Evolutionary conservation across 2,329 filamentous ascomycete species (phyloP).

Genomic region (Xylaria digitata): DNA sequence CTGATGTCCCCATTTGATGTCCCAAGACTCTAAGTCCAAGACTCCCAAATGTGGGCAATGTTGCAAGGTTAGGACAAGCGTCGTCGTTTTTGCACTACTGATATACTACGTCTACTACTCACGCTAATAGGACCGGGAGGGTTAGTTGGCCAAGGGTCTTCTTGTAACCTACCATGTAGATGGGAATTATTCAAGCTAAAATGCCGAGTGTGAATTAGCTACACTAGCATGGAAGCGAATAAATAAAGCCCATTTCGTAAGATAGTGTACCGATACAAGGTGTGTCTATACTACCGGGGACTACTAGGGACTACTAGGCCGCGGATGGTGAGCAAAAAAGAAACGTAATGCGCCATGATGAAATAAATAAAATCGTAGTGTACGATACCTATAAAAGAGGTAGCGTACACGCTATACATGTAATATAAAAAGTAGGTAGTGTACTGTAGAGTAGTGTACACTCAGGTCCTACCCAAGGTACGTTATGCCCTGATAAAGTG

Average conservation of each 20-base stretch:
- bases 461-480: conserved; percentile 3
- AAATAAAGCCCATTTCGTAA: conserved; percentile 30
- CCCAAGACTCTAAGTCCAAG: conserved; percentile 28
- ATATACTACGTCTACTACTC: too few relatives aligned
- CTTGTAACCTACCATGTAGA: conserved; percentile 31
- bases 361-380: not conserved
- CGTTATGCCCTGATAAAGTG: not conserved
- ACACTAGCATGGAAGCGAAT: conserved; percentile 40
- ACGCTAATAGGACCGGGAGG: conserved; percentile 38
- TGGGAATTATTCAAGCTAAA: conserved; percentile 40
- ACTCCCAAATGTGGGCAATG: conserved; percentile 36
- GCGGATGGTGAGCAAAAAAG: conserved; percentile 29
- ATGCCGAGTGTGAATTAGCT: conserved; percentile 43
- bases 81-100: conserved; percentile 19
- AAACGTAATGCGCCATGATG: conserved; percentile 25
- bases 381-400: too few relatives aligned
- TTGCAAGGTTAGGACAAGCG: conserved; percentile 41
- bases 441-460: not conserved
- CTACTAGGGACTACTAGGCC: not conserved
- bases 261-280: conserved; percentile 30
- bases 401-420: not conserved
- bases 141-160: conserved; percentile 47
- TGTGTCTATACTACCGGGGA: not conserved
- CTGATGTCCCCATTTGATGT: conserved; percentile 33
- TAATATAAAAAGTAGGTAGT: too few relatives aligned